A percentile compares a stretch with the other conserved stretches of the same genome.
Evolutionary conservation across 331 rosid species (phyloP).

Genomic region (Ulmus americana): DNA sequence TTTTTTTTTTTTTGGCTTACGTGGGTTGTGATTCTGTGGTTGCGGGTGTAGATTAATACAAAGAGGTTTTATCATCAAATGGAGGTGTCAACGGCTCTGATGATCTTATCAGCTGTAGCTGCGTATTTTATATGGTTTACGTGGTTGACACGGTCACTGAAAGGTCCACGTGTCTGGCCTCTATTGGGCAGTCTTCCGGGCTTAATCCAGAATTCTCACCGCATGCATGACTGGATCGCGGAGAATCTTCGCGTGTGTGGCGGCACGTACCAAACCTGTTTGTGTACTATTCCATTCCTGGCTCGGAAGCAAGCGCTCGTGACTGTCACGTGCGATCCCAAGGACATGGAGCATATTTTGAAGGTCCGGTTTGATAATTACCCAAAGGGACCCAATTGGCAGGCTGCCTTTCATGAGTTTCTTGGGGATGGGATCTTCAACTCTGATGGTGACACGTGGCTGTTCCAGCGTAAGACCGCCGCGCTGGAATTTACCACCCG

Average conservation of each 20-base stretch:
- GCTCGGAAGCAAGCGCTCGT: conserved; percentile 62
- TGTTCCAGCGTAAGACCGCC: conserved; percentile 77
- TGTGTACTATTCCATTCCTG: conserved; percentile 51
- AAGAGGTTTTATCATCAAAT: conserved; percentile 20
- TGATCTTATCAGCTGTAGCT: conserved; percentile 37
- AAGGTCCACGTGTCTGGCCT: conserved; percentile 87
- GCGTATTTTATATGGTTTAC: conserved; percentile 63
- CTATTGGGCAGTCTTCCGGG: conserved; percentile 72
- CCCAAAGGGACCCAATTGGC: conserved; percentile 92
- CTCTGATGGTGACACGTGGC: conserved; percentile 79
- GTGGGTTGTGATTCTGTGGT: neutral
- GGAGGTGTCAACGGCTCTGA: conserved; percentile 45
- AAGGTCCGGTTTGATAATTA: conserved; percentile 73
- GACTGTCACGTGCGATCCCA: conserved; percentile 87
- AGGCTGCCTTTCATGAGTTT: conserved; percentile 63
- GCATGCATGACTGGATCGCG: conserved; percentile 82
- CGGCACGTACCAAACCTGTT: conserved; percentile 86
- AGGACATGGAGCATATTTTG: conserved; percentile 68
- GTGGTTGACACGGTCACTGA: conserved; percentile 33
- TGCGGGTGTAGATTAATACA: neutral
- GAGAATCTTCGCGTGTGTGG: conserved; percentile 67
- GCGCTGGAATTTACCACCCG: conserved; percentile 83
- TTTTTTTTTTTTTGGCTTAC: neutral
- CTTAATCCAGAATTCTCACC: conserved; percentile 43
- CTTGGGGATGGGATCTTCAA: conserved; percentile 81